Evolutionary conservation across 495 filamentous ascomycete genomes (phyloP), one percentile per base, ranked within the genome.

Genomic region (Aspergillus nanangensis): DNA sequence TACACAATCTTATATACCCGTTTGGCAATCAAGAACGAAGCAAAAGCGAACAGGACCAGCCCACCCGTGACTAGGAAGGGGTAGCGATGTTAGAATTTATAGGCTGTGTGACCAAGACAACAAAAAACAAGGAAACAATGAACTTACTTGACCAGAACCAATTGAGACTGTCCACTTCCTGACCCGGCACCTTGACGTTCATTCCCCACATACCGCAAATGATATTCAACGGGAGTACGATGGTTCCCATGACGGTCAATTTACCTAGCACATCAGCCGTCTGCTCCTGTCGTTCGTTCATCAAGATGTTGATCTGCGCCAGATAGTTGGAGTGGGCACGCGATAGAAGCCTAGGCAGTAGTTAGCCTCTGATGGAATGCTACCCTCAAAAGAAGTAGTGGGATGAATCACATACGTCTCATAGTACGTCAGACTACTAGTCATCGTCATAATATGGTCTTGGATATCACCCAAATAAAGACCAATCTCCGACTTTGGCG

Each of bases 391-490:
- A n/a, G n/a, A n/a, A n/a, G n/a, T n/a, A n/a, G n/a, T n/a, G n/a
- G n/a, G n/a, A n/a, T n/a, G n/a, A n/a, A n/a, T n/a, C n/a, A 76
- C 83, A 48, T 70, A 93, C 90, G 89, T 93, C 69, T 98, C 93
- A 52, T 96, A 96, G 62, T 98, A 91, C 48, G 83, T 86, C 55
- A 98, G 70, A 62, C 95, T 97, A 48, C 83, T 82, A 25, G 90
- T 96, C 93, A 96, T 96, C 39, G 92, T 98, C 66, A 98, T 83
- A 55, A 96, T 96, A 62, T 96, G 92, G 70, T 98, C 93, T 66
- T 97, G 93, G 55, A 98, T 96, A 73, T 96, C 93, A 42, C 93
- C 92, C 48, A 98, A 66, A 67, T 96, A 98, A 43, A 97, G 58
- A 5, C 93, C 92, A 65, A 98, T 96, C 65, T 98, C 93, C 24